phyloP scores from a whole-genome alignment of 2,329 filamentous ascomycete species.

The Simplicillium aogashimaense region DNA sequence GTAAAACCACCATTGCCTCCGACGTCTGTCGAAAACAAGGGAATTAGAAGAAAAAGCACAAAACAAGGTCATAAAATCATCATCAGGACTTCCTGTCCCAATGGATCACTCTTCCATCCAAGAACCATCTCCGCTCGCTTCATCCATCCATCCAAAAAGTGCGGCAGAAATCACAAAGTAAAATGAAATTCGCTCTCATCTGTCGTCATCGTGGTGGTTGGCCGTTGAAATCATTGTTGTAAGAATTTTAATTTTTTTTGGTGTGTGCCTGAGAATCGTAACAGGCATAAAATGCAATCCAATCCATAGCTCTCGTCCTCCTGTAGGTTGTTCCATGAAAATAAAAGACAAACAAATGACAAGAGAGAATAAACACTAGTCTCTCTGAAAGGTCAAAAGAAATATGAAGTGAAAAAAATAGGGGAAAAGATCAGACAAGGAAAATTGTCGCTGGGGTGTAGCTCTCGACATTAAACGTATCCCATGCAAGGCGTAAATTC shows the following conservation, averaged over 20 bases:
- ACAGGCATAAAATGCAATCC: slow-evolving; percentile 16
- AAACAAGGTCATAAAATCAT: slow-evolving; percentile 23
- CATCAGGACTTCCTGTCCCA: slow-evolving; percentile 17
- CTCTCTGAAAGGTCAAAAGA: slow-evolving; percentile 4
- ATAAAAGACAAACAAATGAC: slow-evolving; percentile 14
- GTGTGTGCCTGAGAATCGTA: slow-evolving; percentile 24
- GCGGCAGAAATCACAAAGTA: slow-evolving; percentile 5
- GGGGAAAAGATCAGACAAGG: slow-evolving; percentile 6
- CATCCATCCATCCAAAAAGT: slow-evolving; percentile 8
- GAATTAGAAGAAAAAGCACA: slow-evolving; percentile 10
- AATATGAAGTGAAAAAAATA: slow-evolving; percentile 10
- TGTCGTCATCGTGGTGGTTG: background rate
- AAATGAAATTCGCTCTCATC: slow-evolving; percentile 1
- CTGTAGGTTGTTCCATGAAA: slow-evolving; percentile 3
- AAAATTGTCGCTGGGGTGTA: background rate
- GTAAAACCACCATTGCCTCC: slow-evolving; percentile 17
- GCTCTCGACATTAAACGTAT: slow-evolving; percentile 1
- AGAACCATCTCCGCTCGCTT: background rate
- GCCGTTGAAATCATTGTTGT: background rate
- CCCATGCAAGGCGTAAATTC: slow-evolving; percentile 2
- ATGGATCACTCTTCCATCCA: slow-evolving; percentile 12
- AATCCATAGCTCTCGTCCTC: background rate
- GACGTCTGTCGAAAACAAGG: slow-evolving; percentile 13
- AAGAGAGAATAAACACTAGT: slow-evolving; percentile 4
- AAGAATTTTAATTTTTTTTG: slow-evolving; percentile 10